A percentile compares a stretch with the other conserved stretches of the same genome.
phyloP scores from a whole-genome alignment of 148 eudicot genomes.

The Nyssa sinensis region DNA sequence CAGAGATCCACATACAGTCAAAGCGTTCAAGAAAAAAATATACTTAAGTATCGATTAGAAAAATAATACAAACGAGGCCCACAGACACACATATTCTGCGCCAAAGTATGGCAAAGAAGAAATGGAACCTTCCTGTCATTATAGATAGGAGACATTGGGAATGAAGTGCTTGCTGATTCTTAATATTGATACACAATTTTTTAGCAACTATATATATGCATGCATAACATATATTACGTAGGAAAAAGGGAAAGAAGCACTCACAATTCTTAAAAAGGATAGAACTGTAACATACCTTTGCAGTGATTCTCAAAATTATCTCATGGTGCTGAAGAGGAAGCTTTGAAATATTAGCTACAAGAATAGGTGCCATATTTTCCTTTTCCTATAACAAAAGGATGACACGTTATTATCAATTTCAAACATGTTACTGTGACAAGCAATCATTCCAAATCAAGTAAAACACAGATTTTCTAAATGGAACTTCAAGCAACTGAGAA shows the following conservation, averaged over 20 bases:
- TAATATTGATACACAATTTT: neutral
- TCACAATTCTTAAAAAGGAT: neutral
- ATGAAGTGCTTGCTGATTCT: neutral
- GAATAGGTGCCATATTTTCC: constrained; percentile 66
- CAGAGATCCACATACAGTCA: no score
- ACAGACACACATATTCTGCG: no score
- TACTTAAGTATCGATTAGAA: no score
- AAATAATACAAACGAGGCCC: no score
- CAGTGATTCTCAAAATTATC: constrained; percentile 58
- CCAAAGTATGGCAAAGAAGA: no score
- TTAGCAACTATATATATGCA: neutral
- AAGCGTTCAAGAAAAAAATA: no score
- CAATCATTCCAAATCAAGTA: constrained; percentile 6
- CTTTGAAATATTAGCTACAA: constrained; percentile 69
- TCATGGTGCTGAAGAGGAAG: constrained; percentile 92
- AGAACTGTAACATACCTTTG: constrained; percentile 46
- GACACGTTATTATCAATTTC: neutral
- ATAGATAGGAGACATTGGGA: no score
- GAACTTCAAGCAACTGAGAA: neutral
- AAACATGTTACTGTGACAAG: neutral
- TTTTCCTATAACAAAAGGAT: constrained; percentile 51
- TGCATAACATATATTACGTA: neutral
- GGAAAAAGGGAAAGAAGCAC: neutral
- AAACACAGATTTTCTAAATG: neutral
- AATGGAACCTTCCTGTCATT: no score